A percentile compares a stretch with the other conserved stretches of the same genome.
Conservation (phyloP, 2,329 filamentous ascomycete genomes). For the Aureobasidium leucospermi region DNA sequence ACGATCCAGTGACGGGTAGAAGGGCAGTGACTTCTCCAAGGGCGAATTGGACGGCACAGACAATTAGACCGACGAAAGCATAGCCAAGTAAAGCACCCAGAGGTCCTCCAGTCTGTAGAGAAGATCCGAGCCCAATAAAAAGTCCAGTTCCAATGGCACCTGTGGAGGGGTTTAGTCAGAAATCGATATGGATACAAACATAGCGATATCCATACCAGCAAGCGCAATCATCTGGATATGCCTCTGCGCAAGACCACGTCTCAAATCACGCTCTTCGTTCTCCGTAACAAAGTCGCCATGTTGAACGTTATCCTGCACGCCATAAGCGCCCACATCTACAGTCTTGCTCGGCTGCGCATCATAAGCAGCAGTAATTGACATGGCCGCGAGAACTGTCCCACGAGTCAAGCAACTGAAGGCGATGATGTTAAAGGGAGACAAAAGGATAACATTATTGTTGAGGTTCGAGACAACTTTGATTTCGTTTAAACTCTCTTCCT, state of each 20-base stretch:
- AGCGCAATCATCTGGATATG: conserved; percentile 30
- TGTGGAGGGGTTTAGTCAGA: neutral
- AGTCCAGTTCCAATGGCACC: conserved; percentile 68
- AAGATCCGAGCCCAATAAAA: conserved; percentile 57
- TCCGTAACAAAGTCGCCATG: conserved; percentile 2
- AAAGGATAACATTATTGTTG: neutral
- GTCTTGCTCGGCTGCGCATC: neutral
- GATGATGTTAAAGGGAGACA: neutral
- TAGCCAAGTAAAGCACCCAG: conserved; percentile 66
- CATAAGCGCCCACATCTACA: neutral
- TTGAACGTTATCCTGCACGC: neutral
- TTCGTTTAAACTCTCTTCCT: neutral
- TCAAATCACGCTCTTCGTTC: conserved; percentile 15
- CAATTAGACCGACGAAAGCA: conserved; percentile 60
- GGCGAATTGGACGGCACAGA: conserved; percentile 73
- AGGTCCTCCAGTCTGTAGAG: conserved; percentile 46
- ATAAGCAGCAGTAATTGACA: neutral
- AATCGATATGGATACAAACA: neutral
- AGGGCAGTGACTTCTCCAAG: conserved; percentile 81
- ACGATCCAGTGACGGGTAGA: conserved; percentile 69
- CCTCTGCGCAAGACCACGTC: conserved; percentile 17
- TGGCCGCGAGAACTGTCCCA: neutral
- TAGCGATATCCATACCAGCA: conserved; percentile 30
- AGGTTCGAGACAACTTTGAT: no score
- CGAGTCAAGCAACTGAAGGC: neutral